A percentile compares a stretch with the other conserved stretches of the same genome.
Evolutionary conservation across 192 early-diverging fungal species (phyloP).

Genomic region (Backusella liffmaniae): DNA sequence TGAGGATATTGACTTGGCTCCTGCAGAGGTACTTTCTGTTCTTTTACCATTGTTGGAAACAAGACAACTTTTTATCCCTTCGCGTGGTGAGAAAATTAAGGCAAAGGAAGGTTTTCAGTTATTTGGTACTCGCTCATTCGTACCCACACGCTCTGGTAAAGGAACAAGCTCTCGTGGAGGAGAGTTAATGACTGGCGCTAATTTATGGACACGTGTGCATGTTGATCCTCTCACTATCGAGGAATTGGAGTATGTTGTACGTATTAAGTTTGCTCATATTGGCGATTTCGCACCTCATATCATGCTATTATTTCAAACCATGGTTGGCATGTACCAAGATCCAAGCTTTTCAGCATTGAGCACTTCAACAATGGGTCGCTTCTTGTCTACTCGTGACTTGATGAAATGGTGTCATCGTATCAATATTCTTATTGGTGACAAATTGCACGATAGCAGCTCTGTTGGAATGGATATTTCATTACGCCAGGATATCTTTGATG

Average conservation of each 20-base stretch:
- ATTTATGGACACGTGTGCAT: slow-evolving; percentile 80
- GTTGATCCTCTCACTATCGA: slow-evolving; percentile 58
- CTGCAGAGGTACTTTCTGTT: slow-evolving; percentile 90
- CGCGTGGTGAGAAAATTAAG: slow-evolving; percentile 80
- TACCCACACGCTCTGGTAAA: slow-evolving; percentile 52
- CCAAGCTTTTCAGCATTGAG: slow-evolving; percentile 43
- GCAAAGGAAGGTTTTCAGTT: slow-evolving; percentile 88
- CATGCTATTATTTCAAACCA: slow-evolving; percentile 52
- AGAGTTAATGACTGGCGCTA: slow-evolving; percentile 53
- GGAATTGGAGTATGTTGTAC: slow-evolving; percentile 69
- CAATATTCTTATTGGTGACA: slow-evolving; percentile 43
- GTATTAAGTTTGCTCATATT: slow-evolving; percentile 52
- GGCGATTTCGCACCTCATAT: slow-evolving; percentile 50
- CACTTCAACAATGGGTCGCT: slow-evolving; percentile 49
- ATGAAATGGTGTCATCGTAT: slow-evolving; percentile 90
- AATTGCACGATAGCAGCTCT: neutral
- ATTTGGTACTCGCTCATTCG: slow-evolving; percentile 80
- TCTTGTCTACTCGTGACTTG: slow-evolving; percentile 81
- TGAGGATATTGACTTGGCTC: slow-evolving; percentile 96
- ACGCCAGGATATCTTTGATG: slow-evolving; percentile 72
- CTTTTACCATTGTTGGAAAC: slow-evolving; percentile 92
- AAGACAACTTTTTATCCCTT: slow-evolving; percentile 85
- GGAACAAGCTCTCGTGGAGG: slow-evolving; percentile 42
- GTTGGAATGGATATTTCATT: slow-evolving; percentile 40
- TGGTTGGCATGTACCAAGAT: slow-evolving; percentile 46